Base-by-base conservation (phyloP, 2,329 filamentous ascomycete species). In the Pseudocercospora fijiensis region DNA sequence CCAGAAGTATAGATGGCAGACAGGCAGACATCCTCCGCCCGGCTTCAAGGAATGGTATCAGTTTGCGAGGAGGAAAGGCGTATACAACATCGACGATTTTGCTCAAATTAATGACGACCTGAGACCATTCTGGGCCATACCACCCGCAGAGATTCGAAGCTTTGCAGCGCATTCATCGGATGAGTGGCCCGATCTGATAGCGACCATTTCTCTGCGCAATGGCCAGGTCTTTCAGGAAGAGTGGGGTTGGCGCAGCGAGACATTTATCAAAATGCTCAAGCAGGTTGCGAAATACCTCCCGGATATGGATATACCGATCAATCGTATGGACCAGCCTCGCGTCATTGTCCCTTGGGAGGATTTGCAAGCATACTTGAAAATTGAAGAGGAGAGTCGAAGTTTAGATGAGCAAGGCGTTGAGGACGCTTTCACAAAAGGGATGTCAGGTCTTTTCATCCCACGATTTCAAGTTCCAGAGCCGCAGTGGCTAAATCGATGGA, bases 21-120 rank as follows among this genome's bases (percentile, higher is more conserved):
- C 86, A 65, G 85, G 85, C 53, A 56, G 60, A 18, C 60, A 62
- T 62, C 60, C 60, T n/a, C 52, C 60, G 4, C 60, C 60, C 10
- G 60, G 53, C 4, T 58, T 58, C 22, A 49, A 58, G 26, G 57
- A 47, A 22, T 62, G 60, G 53, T 56, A 85, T 68, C 75, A 78
- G 30, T 85, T 84, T 61, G 86, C 86, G 6, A 69, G 76, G 20
- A 77, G 82, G 26, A 78, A 78, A 49, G 76, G 85, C 37, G 82
- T 84, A n/a, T 75, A 87, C 61, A 78, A 88, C 4, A 82, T 86
- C 49, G 84, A 86, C 65, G 83, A 86, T 65, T 86, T 81, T 65
- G 82, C 82, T 60, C 79, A 79, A 58, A 79, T 83, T 4, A 79
- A 82, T 64, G 68, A 78, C 60, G 80, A 82, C 55, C 57, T 82